These are phyloP conservation scores for Aspergillus flavus DNA, from an alignment of 2,329 filamentous ascomycete species.

Conservation along the genomic window DNA sequence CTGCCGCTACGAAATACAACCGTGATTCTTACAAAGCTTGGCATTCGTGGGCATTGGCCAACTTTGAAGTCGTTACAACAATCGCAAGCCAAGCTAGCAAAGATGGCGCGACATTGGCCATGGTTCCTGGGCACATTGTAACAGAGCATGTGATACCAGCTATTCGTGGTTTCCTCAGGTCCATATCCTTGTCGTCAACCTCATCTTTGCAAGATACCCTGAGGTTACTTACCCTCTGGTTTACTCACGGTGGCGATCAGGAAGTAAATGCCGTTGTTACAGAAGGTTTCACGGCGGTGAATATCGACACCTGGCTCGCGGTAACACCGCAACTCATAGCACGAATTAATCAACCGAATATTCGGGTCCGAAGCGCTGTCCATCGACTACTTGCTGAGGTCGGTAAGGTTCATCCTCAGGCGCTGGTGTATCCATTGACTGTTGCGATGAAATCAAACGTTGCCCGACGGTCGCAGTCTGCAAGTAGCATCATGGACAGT, in stretches of 20 bases:
- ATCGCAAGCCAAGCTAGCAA: slow-evolving; percentile 69
- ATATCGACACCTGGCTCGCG: slow-evolving; percentile 97
- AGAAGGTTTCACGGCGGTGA: slow-evolving; percentile 88
- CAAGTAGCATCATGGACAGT: slow-evolving; percentile 92
- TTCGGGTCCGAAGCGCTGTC: slow-evolving; percentile 82
- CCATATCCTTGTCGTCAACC: slow-evolving; percentile 85
- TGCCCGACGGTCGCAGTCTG: slow-evolving; percentile 80
- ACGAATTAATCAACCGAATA: slow-evolving; percentile 93
- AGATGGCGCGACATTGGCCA: slow-evolving; percentile 48
- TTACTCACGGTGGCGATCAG: slow-evolving; percentile 82
- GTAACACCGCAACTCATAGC: slow-evolving; percentile 98
- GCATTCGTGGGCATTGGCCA: slow-evolving; percentile 97
- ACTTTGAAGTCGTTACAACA: slow-evolving; percentile 95
- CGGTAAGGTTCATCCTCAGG: slow-evolving; percentile 91
- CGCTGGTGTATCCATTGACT: slow-evolving; percentile 93
- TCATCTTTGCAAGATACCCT: slow-evolving; percentile 96
- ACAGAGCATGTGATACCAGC: slow-evolving; percentile 91
- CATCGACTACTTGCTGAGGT: slow-evolving; percentile 92
- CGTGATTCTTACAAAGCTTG: slow-evolving; percentile 98
- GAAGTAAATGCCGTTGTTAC: slow-evolving; percentile 88
- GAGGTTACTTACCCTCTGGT: slow-evolving; percentile 91
- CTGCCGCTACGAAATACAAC: slow-evolving; percentile 90
- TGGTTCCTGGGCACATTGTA: slow-evolving; percentile 68
- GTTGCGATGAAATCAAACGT: slow-evolving; percentile 98
- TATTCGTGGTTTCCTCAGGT: slow-evolving; percentile 95